Conservation (phyloP, 352 stramenopile species). For the Discostella stelligera region DNA sequence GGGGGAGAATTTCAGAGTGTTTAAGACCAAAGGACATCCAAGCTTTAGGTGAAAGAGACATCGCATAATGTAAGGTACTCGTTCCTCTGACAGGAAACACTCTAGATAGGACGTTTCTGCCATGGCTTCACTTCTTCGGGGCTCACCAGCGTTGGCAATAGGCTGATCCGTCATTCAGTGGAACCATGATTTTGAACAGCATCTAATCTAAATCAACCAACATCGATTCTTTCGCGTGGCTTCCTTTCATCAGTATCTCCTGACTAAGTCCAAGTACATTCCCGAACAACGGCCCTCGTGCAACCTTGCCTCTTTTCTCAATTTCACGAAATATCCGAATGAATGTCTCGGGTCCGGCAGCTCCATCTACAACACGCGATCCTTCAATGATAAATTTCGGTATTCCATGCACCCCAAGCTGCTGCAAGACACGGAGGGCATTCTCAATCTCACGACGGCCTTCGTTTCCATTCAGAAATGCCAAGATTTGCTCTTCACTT, state of each 20-base stretch:
- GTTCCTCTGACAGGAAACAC: background rate
- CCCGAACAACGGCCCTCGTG: constrained; percentile 61
- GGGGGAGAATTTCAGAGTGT: constrained; percentile 78
- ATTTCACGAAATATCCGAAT: constrained; percentile 74
- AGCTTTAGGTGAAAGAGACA: background rate
- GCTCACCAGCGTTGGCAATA: background rate
- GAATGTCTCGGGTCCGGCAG: constrained; percentile 60
- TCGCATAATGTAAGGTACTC: background rate
- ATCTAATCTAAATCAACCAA: constrained; percentile 10
- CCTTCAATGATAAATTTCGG: constrained; percentile 82
- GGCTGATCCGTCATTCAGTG: constrained; percentile 17
- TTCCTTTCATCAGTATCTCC: constrained; percentile 60
- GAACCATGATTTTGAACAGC: constrained; percentile 1
- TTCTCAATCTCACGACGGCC: constrained; percentile 67
- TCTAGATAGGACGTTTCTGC: too few species aligned
- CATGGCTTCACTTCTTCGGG: constrained; percentile 9
- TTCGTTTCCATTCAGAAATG: constrained; percentile 71
- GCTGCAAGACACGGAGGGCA: constrained; percentile 46
- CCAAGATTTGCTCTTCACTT: constrained; percentile 56
- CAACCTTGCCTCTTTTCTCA: constrained; percentile 54
- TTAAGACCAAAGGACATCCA: too few species aligned
- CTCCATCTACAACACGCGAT: constrained; percentile 65
- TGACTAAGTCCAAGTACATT: constrained; percentile 65
- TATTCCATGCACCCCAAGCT: constrained; percentile 75
- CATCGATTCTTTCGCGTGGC: constrained; percentile 49